phyloP scores from a whole-genome alignment of 164 flowering plant species.

The Kingdonia uniflora region DNA sequence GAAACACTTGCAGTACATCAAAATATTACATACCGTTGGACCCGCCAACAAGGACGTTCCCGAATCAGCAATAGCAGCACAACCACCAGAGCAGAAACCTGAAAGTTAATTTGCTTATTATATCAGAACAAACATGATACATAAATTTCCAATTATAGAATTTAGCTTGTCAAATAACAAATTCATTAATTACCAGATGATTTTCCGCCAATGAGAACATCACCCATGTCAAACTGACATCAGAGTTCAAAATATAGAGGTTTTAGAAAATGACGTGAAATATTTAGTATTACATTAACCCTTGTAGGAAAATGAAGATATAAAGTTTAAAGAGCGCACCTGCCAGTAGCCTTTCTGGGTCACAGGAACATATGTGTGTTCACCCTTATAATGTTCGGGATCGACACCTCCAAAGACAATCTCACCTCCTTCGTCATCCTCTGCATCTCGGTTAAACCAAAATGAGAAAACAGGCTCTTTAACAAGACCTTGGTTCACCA shows the following conservation, averaged over 20 bases:
- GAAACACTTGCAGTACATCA: neutral
- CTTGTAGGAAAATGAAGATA: neutral
- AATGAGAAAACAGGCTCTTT: constrained; percentile 79
- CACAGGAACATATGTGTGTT: constrained; percentile 86
- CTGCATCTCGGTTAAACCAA: constrained; percentile 68
- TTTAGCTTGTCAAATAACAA: neutral
- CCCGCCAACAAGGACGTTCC: constrained; percentile 86
- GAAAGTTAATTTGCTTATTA: constrained; percentile 13
- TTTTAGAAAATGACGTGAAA: neutral
- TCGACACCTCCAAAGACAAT: constrained; percentile 86
- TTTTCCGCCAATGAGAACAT: constrained; percentile 58
- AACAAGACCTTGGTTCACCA: constrained; percentile 72
- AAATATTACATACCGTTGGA: constrained; percentile 52
- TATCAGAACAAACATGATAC: neutral
- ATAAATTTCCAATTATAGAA: neutral
- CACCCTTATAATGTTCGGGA: constrained; percentile 60
- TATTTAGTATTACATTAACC: neutral
- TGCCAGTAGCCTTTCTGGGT: constrained; percentile 92
- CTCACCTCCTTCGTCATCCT: constrained; percentile 79
- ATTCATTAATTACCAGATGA: constrained; percentile 44
- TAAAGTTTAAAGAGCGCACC: constrained; percentile 30
- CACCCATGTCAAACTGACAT: constrained; percentile 88
- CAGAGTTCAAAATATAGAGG: neutral
- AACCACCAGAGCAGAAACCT: constrained; percentile 71
- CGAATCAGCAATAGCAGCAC: constrained; percentile 88